Conservation (phyloP, 768 basidiomycete genomes). For the Paxillus rubicundulus region DNA sequence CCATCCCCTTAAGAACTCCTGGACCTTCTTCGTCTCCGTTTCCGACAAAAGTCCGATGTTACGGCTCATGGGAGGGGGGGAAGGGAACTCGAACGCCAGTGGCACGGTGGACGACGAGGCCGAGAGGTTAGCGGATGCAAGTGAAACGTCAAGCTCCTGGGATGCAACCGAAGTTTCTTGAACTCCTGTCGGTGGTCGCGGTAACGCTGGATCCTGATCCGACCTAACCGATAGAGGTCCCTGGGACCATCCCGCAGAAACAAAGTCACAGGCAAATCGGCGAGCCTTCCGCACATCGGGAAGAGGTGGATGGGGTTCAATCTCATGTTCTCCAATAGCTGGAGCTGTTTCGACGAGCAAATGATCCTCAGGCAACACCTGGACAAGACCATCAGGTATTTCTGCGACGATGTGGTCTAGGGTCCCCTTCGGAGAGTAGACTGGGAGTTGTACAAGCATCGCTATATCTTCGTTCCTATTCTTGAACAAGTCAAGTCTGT, state of each 20-base stretch:
- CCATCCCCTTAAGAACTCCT: slow-evolving; percentile 16
- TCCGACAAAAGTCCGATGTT: slow-evolving; percentile 3
- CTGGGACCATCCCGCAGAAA: neutral
- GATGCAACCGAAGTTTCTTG: neutral
- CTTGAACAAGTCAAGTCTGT: neutral
- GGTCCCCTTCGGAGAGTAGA: neutral
- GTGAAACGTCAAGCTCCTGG: neutral
- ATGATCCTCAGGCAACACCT: neutral
- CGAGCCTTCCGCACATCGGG: slow-evolving; percentile 3
- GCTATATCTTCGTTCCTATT: neutral
- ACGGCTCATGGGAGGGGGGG: neutral
- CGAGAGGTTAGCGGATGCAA: neutral
- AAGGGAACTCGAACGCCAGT: neutral
- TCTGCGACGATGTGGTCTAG: neutral
- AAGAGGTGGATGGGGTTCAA: neutral
- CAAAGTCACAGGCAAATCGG: slow-evolving; percentile 9
- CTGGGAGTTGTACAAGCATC: neutral
- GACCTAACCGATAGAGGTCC: neutral
- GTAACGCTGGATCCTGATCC: neutral
- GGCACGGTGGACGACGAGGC: neutral
- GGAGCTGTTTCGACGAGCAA: neutral
- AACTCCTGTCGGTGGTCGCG: neutral
- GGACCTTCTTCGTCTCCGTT: slow-evolving; percentile 13
- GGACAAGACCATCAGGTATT: neutral
- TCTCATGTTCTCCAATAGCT: neutral